phyloP scores from a whole-genome alignment of 805 yeast genomes.

The Starmerella potacharoeniae region DNA sequence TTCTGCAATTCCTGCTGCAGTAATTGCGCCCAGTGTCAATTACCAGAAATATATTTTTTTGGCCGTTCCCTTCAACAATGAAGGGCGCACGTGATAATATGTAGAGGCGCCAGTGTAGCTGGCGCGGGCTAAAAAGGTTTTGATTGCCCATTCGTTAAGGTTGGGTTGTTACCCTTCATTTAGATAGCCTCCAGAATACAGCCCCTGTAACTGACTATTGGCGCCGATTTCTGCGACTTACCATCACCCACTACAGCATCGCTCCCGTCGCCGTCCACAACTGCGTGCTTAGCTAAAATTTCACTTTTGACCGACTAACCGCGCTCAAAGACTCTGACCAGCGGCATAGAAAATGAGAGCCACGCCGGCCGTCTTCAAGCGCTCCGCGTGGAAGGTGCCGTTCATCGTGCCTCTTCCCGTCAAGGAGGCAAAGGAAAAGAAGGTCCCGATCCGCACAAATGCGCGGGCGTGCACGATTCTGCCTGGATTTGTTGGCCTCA shows the following conservation, averaged over 20 bases:
- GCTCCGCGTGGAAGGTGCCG: slow-evolving; percentile 54
- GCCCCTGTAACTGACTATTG: too few species aligned
- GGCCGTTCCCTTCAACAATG: not conserved
- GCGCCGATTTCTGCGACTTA: too few species aligned
- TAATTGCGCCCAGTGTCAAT: not conserved
- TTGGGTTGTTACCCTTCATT: too few species aligned
- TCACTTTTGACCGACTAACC: not conserved
- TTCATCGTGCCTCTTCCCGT: slow-evolving; percentile 91
- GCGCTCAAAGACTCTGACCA: not conserved
- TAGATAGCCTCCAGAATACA: too few species aligned
- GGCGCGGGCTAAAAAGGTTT: too few species aligned
- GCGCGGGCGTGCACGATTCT: slow-evolving; percentile 89
- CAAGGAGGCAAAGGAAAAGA: slow-evolving; percentile 66
- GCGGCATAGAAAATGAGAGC: slow-evolving; percentile 25
- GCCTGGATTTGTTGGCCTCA: slow-evolving; percentile 91
- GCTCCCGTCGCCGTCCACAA: not conserved
- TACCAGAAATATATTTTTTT: not conserved
- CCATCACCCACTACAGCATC: too few species aligned
- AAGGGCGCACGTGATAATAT: not conserved
- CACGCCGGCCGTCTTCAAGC: slow-evolving; percentile 27
- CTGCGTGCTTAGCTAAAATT: slow-evolving; percentile 3
- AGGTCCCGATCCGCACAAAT: slow-evolving; percentile 86
- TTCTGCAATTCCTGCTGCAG: not conserved
- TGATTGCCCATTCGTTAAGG: too few species aligned
- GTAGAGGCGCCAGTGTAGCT: too few species aligned